Conservation (phyloP, 768 basidiomycete species). For the Tephrocybe sp. region DNA sequence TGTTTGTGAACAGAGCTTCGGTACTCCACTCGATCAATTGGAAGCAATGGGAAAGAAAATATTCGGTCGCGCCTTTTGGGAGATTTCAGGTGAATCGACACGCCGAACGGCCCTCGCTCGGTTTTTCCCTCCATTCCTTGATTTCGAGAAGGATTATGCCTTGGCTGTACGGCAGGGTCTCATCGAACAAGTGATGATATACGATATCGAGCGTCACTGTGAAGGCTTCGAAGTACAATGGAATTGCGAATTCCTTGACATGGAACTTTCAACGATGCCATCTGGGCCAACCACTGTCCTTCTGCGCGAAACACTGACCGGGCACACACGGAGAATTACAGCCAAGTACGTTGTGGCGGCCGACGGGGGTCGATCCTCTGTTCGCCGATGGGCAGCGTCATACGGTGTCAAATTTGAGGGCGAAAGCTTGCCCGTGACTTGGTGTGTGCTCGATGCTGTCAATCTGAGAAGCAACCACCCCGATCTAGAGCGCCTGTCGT, state of each 20-base stretch:
- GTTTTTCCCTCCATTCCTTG: slow-evolving; percentile 17
- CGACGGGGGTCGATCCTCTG: slow-evolving; percentile 14
- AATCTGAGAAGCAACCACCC: slow-evolving; percentile 14
- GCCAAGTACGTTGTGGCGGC: slow-evolving; percentile 14
- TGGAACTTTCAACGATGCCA: slow-evolving; percentile 5
- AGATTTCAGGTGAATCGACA: slow-evolving; percentile 11
- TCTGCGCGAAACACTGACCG: slow-evolving; percentile 11
- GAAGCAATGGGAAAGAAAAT: slow-evolving; percentile 14
- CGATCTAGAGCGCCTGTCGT: slow-evolving; percentile 15
- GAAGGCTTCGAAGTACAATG: slow-evolving; percentile 15
- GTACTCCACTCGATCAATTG: slow-evolving; percentile 10
- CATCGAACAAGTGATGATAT: slow-evolving; percentile 17
- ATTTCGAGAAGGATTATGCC: slow-evolving; percentile 17
- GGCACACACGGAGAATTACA: slow-evolving; percentile 2
- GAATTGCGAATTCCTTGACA: slow-evolving; percentile 14
- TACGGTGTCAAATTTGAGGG: slow-evolving; percentile 12
- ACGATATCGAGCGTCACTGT: slow-evolving; percentile 14
- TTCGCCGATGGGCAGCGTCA: slow-evolving; percentile 13
- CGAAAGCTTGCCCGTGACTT: slow-evolving; percentile 13
- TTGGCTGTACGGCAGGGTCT: slow-evolving; percentile 14
- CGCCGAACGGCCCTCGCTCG: slow-evolving; percentile 11
- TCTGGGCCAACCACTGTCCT: slow-evolving; percentile 6
- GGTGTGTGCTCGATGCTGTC: slow-evolving; percentile 16
- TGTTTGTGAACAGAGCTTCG: slow-evolving; percentile 8
- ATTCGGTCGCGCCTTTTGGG: slow-evolving; percentile 16